These are phyloP conservation scores for Endocalyx cinctus DNA, from an alignment of 2,329 filamentous ascomycete genomes.

Conservation along the genomic window DNA sequence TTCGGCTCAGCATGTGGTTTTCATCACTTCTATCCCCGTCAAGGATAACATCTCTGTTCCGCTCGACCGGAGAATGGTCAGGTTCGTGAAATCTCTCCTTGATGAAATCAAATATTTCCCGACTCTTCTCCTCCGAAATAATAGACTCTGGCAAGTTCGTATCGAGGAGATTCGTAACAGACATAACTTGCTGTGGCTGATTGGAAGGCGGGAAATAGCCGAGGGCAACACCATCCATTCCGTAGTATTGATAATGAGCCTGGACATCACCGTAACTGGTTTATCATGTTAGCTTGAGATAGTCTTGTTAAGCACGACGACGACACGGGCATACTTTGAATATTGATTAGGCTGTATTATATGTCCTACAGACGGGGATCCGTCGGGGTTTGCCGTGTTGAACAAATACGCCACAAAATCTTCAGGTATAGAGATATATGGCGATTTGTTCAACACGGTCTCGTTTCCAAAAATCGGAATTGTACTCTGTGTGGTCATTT, in stretches of 20 bases:
- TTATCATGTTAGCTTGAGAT: not conserved
- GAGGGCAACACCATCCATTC: conserved; percentile 41
- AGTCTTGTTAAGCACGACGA: not conserved
- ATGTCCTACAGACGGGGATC: conserved; percentile 47
- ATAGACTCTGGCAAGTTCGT: conserved; percentile 73
- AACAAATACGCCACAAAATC: conserved; percentile 85
- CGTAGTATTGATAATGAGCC: conserved; percentile 46
- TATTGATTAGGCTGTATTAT: conserved; percentile 42
- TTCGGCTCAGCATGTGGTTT: conserved; percentile 68
- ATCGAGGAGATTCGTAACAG: conserved; percentile 79
- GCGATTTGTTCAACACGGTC: conserved; percentile 73
- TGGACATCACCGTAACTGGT: conserved; percentile 49
- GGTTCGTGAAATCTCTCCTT: conserved; percentile 76
- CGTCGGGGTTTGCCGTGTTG: conserved; percentile 58
- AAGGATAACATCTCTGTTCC: conserved; percentile 71
- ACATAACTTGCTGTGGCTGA: conserved; percentile 75
- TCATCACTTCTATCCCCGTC: conserved; percentile 69
- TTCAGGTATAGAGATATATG: conserved; percentile 76
- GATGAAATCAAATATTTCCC: conserved; percentile 79
- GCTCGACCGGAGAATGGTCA: conserved; percentile 67
- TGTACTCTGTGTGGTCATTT: conserved; percentile 60
- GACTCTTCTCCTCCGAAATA: conserved; percentile 82
- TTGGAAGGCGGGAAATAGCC: conserved; percentile 54
- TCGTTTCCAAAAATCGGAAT: conserved; percentile 87
- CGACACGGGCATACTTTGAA: conserved; percentile 48